Evolutionary conservation across 306 rosid genomes (phyloP).

Genomic region (Quercus mongolica): DNA sequence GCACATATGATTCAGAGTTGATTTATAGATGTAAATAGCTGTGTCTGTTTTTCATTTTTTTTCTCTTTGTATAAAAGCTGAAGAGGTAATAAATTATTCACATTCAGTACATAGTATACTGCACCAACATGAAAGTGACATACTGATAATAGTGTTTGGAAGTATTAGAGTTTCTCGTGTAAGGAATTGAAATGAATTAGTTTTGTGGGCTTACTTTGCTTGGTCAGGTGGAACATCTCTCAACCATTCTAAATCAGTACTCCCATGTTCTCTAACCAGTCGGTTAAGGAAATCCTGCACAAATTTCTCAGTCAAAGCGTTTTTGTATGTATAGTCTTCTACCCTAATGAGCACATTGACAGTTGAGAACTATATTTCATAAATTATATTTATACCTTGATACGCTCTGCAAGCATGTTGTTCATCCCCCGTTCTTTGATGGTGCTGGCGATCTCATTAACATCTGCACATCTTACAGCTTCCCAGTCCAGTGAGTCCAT

Average conservation of each 20-base stretch:
- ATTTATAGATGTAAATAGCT: conserved; percentile 13
- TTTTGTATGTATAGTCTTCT: conserved; percentile 14
- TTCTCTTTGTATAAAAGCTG: not conserved
- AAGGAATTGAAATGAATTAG: conserved; percentile 21
- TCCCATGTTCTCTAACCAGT: conserved; percentile 78
- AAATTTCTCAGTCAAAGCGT: conserved; percentile 30
- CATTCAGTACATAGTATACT: conserved; percentile 7
- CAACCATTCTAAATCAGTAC: conserved; percentile 89
- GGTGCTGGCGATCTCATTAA: conserved; percentile 65
- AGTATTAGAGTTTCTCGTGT: conserved; percentile 14
- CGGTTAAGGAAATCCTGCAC: conserved; percentile 85
- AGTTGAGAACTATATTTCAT: conserved; percentile 4
- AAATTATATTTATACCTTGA: conserved; percentile 51
- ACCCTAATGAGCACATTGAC: conserved; percentile 9
- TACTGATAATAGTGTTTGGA: conserved; percentile 7
- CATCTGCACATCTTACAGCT: conserved; percentile 82
- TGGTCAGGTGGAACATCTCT: conserved; percentile 97
- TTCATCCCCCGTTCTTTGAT: conserved; percentile 96
- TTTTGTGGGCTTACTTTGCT: conserved; percentile 70
- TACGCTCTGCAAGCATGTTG: conserved; percentile 84
- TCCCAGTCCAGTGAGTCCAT: conserved; percentile 98
- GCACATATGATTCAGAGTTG: conserved; percentile 23
- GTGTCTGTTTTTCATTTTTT: not conserved
- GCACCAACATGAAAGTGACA: conserved; percentile 9
- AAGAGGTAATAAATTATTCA: not conserved